Evolutionary conservation across 73 alveolate genomes (phyloP).

Genomic region (Blepharisma stoltei): DNA sequence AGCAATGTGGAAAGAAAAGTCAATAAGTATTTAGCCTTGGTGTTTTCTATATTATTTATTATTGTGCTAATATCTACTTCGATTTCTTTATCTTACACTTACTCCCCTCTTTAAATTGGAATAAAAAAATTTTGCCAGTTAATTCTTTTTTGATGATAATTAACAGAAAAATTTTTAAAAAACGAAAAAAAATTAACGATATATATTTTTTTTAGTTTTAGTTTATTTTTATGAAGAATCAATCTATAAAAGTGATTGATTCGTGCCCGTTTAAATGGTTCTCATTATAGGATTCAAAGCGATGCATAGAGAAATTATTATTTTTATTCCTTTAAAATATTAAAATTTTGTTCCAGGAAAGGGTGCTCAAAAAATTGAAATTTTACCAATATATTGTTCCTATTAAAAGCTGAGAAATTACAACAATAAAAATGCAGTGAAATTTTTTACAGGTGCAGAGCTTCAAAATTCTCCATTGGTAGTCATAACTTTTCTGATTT

Average conservation of each 20-base stretch:
- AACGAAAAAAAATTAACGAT: not conserved
- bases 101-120: too few relatives aligned
- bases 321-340: too few relatives aligned
- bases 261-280: not conserved
- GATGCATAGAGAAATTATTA: not conserved
- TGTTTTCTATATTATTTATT: conserved; percentile 11
- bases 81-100: conserved; percentile 31
- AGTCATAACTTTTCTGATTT: conserved; percentile 66
- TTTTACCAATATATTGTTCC: not conserved
- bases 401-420: not conserved
- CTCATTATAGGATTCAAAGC: not conserved
- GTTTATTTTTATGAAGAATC: not conserved
- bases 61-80: conserved; percentile 14
- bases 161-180: not conserved
- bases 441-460: not conserved
- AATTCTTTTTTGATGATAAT: too few relatives aligned
- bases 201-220: not conserved
- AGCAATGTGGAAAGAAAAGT: conserved; percentile 24
- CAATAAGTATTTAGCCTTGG: conserved; percentile 8
- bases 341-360: too few relatives aligned
- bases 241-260: not conserved
- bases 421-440: not conserved
- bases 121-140: too few relatives aligned
- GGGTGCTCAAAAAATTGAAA: not conserved
- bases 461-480: conserved; percentile 15